Base-by-base conservation (phyloP, 352 stramenopile genomes). In the Phytophthora colocasiae region DNA sequence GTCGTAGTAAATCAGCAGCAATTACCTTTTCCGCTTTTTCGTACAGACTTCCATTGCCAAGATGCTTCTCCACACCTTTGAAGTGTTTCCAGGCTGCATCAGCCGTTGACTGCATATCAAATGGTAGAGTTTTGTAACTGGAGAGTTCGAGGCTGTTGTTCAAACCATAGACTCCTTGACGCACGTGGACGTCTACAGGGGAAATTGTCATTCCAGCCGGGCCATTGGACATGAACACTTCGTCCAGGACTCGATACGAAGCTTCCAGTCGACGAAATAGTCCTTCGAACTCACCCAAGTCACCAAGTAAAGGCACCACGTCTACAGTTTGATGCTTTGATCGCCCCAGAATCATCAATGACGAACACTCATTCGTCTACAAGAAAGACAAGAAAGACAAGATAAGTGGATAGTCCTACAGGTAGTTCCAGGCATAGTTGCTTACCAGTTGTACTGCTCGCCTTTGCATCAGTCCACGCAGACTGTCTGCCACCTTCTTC, bases 381-480 rank as follows among this genome's bases (percentile, higher is more conserved):
- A 17, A 40, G 40, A 46, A 22, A 36, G 17, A 57, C 11, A 36
- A 14, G 22, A 22, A 22, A 22, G 22, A 0, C n/a, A n/a, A 22
- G 22, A 15, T 34, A 0, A 59, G 27, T 40, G 15, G 32, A 59
- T n/a, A 45, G 31, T 14, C 17, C 45, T 14, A 24, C 22, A 10
- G 4, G 27, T 31, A 2, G n/a, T 3, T n/a, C 3, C 27, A 29
- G 3, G 19, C 32, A n/a, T 31, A 52, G 15, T 24, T 52, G 24
- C 45, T 26, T 51, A 66, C 58, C 43, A 62, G 27, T 22, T 55
- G 24, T 8, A 12, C 48, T n/a, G 45, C 24, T 44, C 63, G 66
- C 17, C 68, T 70, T 45, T 71, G 63, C 46, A 85, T 61, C 14
- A 82, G 47, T 31, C 61, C 66, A 26, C 75, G 63, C 4, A 87